A percentile compares a stretch with the other conserved stretches of the same genome.
Conservation (phyloP, 2,329 filamentous ascomycete species). For the Nothophoma quercina region DNA sequence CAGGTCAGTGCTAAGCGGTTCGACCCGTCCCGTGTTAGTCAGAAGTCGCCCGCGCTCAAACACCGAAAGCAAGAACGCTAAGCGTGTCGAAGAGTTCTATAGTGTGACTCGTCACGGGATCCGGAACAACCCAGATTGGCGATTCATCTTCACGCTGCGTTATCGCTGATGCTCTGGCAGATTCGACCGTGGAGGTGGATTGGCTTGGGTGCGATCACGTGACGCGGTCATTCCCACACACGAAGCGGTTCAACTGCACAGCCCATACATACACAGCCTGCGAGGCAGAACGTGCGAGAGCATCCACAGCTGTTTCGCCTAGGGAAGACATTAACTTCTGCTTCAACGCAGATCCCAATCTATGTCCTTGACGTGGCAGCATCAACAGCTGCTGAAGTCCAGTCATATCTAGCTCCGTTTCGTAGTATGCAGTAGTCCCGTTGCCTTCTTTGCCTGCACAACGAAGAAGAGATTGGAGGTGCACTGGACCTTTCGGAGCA, state of each 20-base stretch:
- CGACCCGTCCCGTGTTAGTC: not conserved
- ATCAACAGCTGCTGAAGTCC: not conserved
- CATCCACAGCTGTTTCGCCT: not conserved
- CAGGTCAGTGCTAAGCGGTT: not conserved
- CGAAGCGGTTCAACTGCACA: not conserved
- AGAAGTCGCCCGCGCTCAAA: not conserved
- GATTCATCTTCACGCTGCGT: too few relatives aligned
- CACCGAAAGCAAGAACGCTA: too few relatives aligned
- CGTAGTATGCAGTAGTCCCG: not conserved
- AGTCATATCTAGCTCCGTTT: not conserved
- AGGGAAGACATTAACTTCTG: not conserved
- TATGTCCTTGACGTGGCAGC: not conserved
- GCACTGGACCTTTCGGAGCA: not conserved
- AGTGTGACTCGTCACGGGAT: too few relatives aligned
- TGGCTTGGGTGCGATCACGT: too few relatives aligned
- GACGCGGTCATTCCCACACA: too few relatives aligned
- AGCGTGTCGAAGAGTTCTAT: too few relatives aligned
- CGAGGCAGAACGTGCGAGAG: not conserved
- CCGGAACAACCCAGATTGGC: too few relatives aligned
- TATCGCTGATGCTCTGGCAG: too few relatives aligned
- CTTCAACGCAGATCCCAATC: not conserved
- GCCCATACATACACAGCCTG: not conserved
- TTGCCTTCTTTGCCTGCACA: not conserved
- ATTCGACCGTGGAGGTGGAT: too few relatives aligned
- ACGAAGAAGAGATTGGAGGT: not conserved